Percentiles rank a stretch among this genome's conserved stretches.
Evolutionary conservation across 202 grass and related monocot genomes (phyloP).

Genomic region (Schoenoplectus tabernaemontani): DNA sequence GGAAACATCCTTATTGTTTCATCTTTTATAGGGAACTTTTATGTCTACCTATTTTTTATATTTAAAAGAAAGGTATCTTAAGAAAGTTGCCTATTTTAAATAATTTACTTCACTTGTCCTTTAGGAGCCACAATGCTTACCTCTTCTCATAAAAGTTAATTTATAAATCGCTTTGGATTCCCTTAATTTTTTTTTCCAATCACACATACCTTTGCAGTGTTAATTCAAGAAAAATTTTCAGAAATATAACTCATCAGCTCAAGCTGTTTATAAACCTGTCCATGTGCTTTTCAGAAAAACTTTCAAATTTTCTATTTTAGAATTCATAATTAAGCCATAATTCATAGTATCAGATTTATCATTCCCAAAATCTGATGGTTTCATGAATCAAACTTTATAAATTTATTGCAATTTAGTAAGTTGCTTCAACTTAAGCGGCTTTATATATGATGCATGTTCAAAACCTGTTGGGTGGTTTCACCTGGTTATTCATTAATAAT

Average conservation of each 20-base stretch:
- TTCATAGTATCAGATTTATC: neutral
- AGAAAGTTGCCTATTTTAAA: neutral
- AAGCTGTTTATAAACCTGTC: neutral
- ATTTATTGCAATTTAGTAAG: neutral
- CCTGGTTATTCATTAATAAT: neutral
- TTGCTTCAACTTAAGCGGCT: neutral
- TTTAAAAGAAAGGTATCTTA: neutral
- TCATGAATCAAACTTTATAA: neutral
- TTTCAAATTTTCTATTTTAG: neutral
- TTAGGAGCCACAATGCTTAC: neutral
- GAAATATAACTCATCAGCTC: no score
- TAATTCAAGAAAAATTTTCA: no score
- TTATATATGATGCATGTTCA: neutral
- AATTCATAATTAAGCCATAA: neutral
- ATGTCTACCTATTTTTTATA: neutral
- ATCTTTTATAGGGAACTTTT: conserved; percentile 6
- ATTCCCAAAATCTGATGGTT: neutral
- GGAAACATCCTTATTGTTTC: neutral
- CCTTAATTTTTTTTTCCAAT: neutral
- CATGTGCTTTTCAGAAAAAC: neutral
- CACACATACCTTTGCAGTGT: no score
- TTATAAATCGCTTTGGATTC: neutral
- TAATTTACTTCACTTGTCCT: neutral
- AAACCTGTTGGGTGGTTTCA: neutral
- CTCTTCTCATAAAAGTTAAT: neutral